A percentile compares a stretch with the other conserved stretches of the same genome.
These are phyloP conservation scores for Bipolaris cookei DNA, from an alignment of 2,329 filamentous ascomycete genomes.

Conservation along the genomic window DNA sequence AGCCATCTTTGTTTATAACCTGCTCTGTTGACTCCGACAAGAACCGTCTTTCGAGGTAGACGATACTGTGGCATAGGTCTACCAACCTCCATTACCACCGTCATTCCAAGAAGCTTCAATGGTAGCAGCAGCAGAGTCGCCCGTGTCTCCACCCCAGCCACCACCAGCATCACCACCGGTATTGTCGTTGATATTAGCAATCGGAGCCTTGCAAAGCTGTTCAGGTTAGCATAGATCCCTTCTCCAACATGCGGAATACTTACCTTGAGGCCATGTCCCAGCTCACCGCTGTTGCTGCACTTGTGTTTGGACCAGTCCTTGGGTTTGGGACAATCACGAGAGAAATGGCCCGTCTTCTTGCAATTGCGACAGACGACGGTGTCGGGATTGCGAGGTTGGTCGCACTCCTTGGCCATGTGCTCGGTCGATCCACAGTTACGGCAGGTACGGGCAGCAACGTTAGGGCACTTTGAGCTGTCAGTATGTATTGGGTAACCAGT, in stretches of 20 bases:
- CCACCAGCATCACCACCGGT: slow-evolving; percentile 20
- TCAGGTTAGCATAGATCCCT: slow-evolving; percentile 15
- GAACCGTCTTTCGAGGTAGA: too few species aligned
- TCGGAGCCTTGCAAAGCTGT: slow-evolving; percentile 43
- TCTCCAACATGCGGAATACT: neutral
- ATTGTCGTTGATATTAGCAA: slow-evolving; percentile 27
- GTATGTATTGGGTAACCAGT: neutral
- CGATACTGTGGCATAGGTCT: neutral
- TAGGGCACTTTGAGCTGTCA: slow-evolving; percentile 39
- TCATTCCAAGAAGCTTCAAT: slow-evolving; percentile 29
- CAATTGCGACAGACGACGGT: slow-evolving; percentile 65
- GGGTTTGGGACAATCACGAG: slow-evolving; percentile 64
- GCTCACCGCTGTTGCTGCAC: slow-evolving; percentile 56
- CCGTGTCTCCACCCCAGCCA: slow-evolving; percentile 21
- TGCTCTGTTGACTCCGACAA: neutral
- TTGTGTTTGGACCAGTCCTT: slow-evolving; percentile 58
- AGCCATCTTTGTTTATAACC: neutral
- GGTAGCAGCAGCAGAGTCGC: slow-evolving; percentile 17
- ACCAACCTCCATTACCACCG: neutral
- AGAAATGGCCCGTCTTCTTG: slow-evolving; percentile 66
- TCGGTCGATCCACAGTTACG: slow-evolving; percentile 48
- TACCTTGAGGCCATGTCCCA: slow-evolving; percentile 45
- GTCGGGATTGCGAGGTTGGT: slow-evolving; percentile 46
- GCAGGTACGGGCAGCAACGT: slow-evolving; percentile 42
- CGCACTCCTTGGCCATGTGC: slow-evolving; percentile 48